Conservation (phyloP, 192 early-diverging fungal species). For the Lobosporangium transversale region DNA sequence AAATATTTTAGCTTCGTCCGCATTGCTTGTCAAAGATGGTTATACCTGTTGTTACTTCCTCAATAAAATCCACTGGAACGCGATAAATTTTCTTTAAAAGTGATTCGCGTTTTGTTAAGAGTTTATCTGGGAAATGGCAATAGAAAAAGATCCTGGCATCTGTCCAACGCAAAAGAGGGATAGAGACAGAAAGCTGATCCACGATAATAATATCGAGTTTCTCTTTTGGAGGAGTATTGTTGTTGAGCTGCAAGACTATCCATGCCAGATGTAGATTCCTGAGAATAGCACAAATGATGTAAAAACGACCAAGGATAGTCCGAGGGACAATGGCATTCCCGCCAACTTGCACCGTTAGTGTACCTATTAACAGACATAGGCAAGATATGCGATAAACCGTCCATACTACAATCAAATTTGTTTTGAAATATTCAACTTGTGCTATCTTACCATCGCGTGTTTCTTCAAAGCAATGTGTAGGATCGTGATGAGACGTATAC, state of each 20-base stretch:
- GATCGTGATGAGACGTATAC: conserved; percentile 93
- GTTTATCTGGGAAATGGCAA: conserved; percentile 95
- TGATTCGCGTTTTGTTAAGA: conserved; percentile 73
- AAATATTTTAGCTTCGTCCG: not conserved
- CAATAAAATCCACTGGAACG: conserved; percentile 81
- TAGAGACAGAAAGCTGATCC: conserved; percentile 87
- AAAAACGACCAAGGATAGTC: conserved; percentile 73
- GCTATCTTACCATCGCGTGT: conserved; percentile 76
- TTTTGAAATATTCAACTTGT: too few species aligned
- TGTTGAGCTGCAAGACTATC: conserved; percentile 53
- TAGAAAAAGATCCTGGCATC: conserved; percentile 88
- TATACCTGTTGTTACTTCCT: conserved; percentile 88
- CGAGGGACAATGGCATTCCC: conserved; percentile 81
- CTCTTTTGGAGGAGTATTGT: conserved; percentile 43
- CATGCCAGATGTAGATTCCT: conserved; percentile 75
- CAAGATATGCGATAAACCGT: too few species aligned
- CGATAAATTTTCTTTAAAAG: conserved; percentile 78
- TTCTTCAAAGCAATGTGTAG: conserved; percentile 89
- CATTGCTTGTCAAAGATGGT: too few species aligned
- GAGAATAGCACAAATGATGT: conserved; percentile 86
- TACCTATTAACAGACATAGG: too few species aligned
- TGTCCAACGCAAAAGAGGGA: conserved; percentile 80
- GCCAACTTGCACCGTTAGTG: conserved; percentile 75
- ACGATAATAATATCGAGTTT: conserved; percentile 82
- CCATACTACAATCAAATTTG: too few species aligned